Percentiles rank a stretch among this genome's conserved stretches.
phyloP scores from a whole-genome alignment of 1,139 yeast genomes.

The Hansenula lynferdii region DNA sequence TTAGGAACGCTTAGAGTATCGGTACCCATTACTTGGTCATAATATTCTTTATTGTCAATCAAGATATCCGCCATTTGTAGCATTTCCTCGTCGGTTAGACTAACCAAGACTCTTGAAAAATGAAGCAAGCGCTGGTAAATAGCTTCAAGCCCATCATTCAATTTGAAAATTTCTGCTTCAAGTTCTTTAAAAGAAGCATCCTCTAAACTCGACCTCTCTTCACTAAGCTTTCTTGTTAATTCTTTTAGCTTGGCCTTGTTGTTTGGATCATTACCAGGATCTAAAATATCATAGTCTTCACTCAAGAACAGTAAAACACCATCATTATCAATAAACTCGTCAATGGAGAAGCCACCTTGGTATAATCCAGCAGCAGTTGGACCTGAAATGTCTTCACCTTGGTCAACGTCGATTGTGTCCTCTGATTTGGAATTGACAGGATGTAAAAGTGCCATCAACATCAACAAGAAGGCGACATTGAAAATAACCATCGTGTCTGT shows the following conservation, averaged over 20 bases:
- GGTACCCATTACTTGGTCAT: background rate
- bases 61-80: constrained; percentile 13
- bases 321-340: constrained; percentile 9
- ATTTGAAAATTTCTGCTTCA: background rate
- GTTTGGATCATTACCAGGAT: constrained; percentile 3
- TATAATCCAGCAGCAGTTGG: background rate
- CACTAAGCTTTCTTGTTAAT: background rate
- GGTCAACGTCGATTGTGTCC: no score
- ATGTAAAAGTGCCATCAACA: no score
- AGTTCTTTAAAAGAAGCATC: constrained; percentile 8
- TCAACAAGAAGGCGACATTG: no score
- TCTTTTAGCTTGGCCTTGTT: constrained; percentile 3
- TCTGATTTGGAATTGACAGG: no score
- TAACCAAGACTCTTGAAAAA: constrained; percentile 15
- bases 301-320: constrained; percentile 8
- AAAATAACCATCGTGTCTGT: no score
- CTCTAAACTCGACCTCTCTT: constrained; percentile 8
- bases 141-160: constrained; percentile 9
- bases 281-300: constrained; percentile 8
- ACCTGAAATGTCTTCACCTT: no score
- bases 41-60: constrained; percentile 5
- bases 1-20: background rate
- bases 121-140: constrained; percentile 10
- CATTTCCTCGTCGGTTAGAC: constrained; percentile 12
- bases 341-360: background rate